Conservation (phyloP, 768 basidiomycete genomes). For the Suillus variegatus region DNA sequence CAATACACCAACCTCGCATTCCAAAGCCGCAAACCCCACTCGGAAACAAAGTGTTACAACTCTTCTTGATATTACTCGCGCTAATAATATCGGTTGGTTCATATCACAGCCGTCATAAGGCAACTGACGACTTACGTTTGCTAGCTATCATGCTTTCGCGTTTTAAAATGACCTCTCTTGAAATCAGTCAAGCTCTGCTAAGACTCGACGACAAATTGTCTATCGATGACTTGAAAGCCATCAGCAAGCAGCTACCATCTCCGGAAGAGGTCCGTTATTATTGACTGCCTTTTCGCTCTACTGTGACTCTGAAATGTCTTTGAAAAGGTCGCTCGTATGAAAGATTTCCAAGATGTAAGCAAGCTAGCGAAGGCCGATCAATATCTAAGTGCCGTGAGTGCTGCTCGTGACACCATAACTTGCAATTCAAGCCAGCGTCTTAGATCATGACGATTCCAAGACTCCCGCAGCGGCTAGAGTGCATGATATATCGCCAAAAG, state of each 20-base stretch:
- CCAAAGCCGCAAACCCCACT: slow-evolving; percentile 39
- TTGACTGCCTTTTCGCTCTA: background rate
- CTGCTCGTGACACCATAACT: background rate
- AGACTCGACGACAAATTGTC: slow-evolving; percentile 72
- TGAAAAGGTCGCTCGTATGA: slow-evolving; percentile 60
- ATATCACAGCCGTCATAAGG: background rate
- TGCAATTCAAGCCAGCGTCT: slow-evolving; percentile 9
- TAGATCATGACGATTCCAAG: slow-evolving; percentile 82
- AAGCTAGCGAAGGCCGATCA: slow-evolving; percentile 84
- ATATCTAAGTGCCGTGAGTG: slow-evolving; percentile 71
- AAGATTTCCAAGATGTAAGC: slow-evolving; percentile 66
- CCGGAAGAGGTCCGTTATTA: slow-evolving; percentile 67
- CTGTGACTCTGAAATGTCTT: background rate
- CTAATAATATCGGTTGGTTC: slow-evolving; percentile 77
- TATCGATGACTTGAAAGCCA: slow-evolving; percentile 74
- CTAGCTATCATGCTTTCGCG: slow-evolving; percentile 83
- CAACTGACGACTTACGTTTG: slow-evolving; percentile 9
- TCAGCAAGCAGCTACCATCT: slow-evolving; percentile 76
- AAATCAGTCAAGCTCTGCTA: slow-evolving; percentile 72
- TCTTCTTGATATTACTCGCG: slow-evolving; percentile 75
- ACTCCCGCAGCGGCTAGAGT: slow-evolving; percentile 69
- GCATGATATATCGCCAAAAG: slow-evolving; percentile 83
- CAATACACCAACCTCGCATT: slow-evolving; percentile 40
- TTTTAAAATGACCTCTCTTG: slow-evolving; percentile 63
- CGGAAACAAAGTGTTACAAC: slow-evolving; percentile 68